Conservation (phyloP, 192 early-diverging fungal species). For the Allomyces javanicus region DNA sequence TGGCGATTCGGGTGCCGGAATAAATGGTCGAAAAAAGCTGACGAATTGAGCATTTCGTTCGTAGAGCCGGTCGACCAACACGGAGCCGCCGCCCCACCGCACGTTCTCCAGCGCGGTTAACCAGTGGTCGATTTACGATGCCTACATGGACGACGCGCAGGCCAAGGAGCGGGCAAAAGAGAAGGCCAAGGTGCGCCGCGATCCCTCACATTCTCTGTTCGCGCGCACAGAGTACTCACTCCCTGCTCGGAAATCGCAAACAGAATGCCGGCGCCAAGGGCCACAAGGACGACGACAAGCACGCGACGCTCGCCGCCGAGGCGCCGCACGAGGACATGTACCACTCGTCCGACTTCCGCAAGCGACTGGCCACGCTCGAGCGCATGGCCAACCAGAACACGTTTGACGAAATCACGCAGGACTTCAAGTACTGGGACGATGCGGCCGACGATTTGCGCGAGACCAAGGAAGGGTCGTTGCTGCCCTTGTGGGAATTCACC, state of each 20-base stretch:
- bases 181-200: conserved; percentile 21
- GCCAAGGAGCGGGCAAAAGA: conserved; percentile 39
- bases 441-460: conserved; percentile 34
- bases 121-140: conserved; percentile 43
- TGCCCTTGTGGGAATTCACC: conserved; percentile 39
- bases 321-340: conserved; percentile 28
- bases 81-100: conserved; percentile 35
- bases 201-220: not conserved
- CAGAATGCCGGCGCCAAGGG: conserved; percentile 19
- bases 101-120: conserved; percentile 30
- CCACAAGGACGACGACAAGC: conserved; percentile 34
- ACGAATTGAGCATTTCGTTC: not conserved
- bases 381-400: conserved; percentile 48
- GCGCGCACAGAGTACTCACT: too few species aligned
- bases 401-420: conserved; percentile 41
- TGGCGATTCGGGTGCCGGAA: not conserved
- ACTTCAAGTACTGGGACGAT: conserved; percentile 48
- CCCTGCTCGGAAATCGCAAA: not conserved
- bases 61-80: conserved; percentile 37
- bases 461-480: conserved; percentile 26
- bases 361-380: conserved; percentile 29
- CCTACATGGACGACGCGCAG: conserved; percentile 33
- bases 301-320: conserved; percentile 22
- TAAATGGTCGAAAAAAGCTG: too few species aligned
- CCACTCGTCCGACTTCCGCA: conserved; percentile 32